Evolutionary conservation across 768 basidiomycete genomes (phyloP).

Genomic region (Hirschioporus abietinus): DNA sequence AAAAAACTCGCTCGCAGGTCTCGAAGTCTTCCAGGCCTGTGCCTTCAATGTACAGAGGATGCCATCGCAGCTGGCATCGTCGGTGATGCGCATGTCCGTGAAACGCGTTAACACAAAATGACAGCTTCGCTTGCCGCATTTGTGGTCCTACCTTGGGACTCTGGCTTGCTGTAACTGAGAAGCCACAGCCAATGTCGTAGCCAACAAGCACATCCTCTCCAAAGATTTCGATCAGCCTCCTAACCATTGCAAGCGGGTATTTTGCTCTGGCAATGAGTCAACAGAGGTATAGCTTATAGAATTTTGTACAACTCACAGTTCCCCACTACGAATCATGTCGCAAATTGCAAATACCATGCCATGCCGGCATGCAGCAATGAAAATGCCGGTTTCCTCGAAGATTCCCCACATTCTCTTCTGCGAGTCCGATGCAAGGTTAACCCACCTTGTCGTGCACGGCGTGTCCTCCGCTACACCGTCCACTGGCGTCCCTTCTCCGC

Average conservation of each 20-base stretch:
- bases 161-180: constrained; percentile 13
- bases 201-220: constrained; percentile 15
- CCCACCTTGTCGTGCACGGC: constrained; percentile 15
- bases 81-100: constrained; percentile 26
- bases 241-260: constrained; percentile 18
- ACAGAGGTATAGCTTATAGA: background rate
- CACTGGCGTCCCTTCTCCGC: background rate
- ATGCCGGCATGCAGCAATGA: constrained; percentile 18
- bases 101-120: constrained; percentile 21
- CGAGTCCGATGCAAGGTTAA: constrained; percentile 14
- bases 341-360: constrained; percentile 16
- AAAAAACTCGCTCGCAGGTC: constrained; percentile 23
- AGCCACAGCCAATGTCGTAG: constrained; percentile 25
- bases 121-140: constrained; percentile 6
- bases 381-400: constrained; percentile 18
- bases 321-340: constrained; percentile 24
- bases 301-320: constrained; percentile 18
- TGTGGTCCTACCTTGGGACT: constrained; percentile 15
- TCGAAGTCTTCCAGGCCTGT: constrained; percentile 24
- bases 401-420: constrained; percentile 19
- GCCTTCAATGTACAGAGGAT: constrained; percentile 22
- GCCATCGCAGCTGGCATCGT: constrained; percentile 24
- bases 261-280: constrained; percentile 14
- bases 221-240: constrained; percentile 14
- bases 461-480: background rate